These are phyloP conservation scores for Monilinia vaccinii-corymbosi DNA, from an alignment of 2,329 filamentous ascomycete species.

Conservation along the genomic window DNA sequence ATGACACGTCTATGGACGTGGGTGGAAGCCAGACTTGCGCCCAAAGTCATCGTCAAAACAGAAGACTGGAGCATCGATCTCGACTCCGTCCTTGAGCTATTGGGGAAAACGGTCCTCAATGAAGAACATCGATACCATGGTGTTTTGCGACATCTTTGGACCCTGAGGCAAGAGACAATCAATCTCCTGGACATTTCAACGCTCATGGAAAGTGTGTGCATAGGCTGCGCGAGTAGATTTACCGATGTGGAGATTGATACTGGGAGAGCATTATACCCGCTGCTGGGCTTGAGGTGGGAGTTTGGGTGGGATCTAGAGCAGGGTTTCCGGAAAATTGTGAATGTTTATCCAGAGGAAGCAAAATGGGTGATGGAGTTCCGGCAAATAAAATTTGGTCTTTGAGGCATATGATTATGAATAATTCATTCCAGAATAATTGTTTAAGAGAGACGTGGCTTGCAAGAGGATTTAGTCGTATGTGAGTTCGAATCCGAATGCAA, in stretches of 20 bases:
- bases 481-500: background rate
- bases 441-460: background rate
- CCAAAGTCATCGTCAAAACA: background rate
- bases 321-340: background rate
- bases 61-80: background rate
- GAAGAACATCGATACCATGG: background rate
- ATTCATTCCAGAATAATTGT: background rate
- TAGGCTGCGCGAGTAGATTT: background rate
- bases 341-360: background rate
- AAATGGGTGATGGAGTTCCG: background rate
- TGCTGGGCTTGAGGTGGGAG: background rate
- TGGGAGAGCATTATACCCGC: background rate
- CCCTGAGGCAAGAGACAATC: background rate
- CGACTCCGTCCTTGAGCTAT: background rate
- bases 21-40: background rate
- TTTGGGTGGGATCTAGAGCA: background rate
- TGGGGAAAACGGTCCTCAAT: background rate
- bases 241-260: background rate
- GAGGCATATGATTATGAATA: too few relatives aligned
- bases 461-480: background rate
- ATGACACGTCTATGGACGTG: background rate
- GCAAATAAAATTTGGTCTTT: background rate
- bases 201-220: background rate
- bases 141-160: background rate
- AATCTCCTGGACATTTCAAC: background rate